Evolutionary conservation across 2,329 filamentous ascomycete genomes (phyloP).

Genomic region (Talaromyces marneffei): DNA sequence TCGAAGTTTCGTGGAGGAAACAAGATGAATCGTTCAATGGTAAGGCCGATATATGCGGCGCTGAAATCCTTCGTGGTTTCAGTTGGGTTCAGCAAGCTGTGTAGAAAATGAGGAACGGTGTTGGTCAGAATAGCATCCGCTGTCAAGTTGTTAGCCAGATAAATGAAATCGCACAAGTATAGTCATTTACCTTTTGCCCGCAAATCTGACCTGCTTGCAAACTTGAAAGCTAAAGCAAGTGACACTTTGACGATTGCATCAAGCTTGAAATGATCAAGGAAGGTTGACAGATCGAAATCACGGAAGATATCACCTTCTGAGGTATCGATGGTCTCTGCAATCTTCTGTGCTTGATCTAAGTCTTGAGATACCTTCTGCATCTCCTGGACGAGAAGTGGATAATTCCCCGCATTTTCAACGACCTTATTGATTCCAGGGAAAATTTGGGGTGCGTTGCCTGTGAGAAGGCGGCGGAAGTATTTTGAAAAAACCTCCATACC

Average conservation of each 20-base stretch:
- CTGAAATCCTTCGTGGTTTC: slow-evolving; percentile 61
- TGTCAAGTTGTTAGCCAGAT: slow-evolving; percentile 34
- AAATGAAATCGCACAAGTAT: neutral
- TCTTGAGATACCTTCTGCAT: slow-evolving; percentile 80
- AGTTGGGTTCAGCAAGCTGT: slow-evolving; percentile 63
- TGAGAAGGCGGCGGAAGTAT: slow-evolving; percentile 89
- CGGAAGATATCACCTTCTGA: slow-evolving; percentile 89
- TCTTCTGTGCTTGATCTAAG: slow-evolving; percentile 76
- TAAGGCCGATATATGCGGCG: slow-evolving; percentile 66
- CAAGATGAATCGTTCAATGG: slow-evolving; percentile 81
- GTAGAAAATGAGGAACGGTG: slow-evolving; percentile 70
- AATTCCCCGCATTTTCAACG: slow-evolving; percentile 71
- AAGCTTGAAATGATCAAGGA: slow-evolving; percentile 92
- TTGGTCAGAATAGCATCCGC: slow-evolving; percentile 85
- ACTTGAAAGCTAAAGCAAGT: slow-evolving; percentile 81
- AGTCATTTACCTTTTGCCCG: slow-evolving; percentile 72
- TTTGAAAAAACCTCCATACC: slow-evolving; percentile 98
- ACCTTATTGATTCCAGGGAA: slow-evolving; percentile 73
- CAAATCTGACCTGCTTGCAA: slow-evolving; percentile 71
- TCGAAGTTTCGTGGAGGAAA: slow-evolving; percentile 83
- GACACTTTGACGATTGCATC: slow-evolving; percentile 83
- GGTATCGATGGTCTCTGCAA: slow-evolving; percentile 87
- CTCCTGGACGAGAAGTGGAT: slow-evolving; percentile 74
- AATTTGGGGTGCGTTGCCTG: slow-evolving; percentile 84
- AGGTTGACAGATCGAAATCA: slow-evolving; percentile 91